phyloP scores from a whole-genome alignment of 257 asterid genomes.

The Paulownia fortunei region DNA sequence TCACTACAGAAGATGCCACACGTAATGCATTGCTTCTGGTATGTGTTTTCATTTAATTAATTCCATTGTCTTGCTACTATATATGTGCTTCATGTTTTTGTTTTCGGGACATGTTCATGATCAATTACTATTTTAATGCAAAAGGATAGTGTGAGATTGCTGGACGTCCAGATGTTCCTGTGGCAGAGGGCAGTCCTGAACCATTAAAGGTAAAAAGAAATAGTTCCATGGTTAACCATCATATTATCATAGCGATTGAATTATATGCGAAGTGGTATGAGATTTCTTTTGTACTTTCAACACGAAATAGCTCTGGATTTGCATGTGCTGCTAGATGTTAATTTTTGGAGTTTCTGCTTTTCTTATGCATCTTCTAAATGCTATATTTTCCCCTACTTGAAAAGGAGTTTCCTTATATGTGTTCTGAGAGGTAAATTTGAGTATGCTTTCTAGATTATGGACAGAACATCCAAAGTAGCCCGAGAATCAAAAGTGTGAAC shows the following conservation, averaged over 20 bases:
- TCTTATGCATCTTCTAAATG: neutral
- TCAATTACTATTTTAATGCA: conserved; percentile 55
- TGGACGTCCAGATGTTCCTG: conserved; percentile 88
- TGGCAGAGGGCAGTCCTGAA: conserved; percentile 86
- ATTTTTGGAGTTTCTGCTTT: neutral
- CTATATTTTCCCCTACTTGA: neutral
- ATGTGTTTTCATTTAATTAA: conserved; percentile 37
- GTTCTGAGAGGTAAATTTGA: neutral
- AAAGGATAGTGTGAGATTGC: conserved; percentile 99
- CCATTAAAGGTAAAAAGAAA: conserved; percentile 74
- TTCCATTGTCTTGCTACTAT: conserved; percentile 15
- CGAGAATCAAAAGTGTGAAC: neutral
- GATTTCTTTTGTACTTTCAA: neutral
- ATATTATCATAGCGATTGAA: neutral
- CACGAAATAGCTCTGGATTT: neutral
- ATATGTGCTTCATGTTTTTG: conserved; percentile 16
- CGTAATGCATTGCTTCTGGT: conserved; percentile 92
- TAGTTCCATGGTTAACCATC: neutral
- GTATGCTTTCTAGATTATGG: neutral
- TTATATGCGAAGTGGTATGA: neutral
- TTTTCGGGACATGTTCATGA: conserved; percentile 51
- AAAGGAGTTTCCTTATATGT: neutral
- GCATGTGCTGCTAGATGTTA: neutral
- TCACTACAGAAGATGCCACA: conserved; percentile 77
- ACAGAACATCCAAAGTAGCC: neutral